A percentile compares a stretch with the other conserved stretches of the same genome.
These are phyloP conservation scores for Jaltomata sinuosa DNA, from an alignment of 257 asterid species.

Conservation along the genomic window DNA sequence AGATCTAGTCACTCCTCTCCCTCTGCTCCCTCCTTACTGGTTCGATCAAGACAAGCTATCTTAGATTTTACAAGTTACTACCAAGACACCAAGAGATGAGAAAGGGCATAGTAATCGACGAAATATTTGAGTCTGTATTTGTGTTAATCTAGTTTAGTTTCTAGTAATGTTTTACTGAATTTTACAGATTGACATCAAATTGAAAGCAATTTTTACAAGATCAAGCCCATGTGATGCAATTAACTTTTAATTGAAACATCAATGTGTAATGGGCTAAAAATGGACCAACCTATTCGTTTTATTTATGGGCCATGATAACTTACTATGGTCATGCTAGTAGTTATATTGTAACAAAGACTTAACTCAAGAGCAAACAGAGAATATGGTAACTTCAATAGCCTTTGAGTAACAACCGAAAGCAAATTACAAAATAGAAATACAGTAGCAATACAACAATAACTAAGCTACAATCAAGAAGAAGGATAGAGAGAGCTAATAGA, in stretches of 20 bases:
- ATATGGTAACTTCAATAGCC: too few relatives aligned
- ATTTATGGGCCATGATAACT: not conserved
- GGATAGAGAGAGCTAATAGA: too few relatives aligned
- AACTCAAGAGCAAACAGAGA: too few relatives aligned
- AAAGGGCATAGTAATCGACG: not conserved
- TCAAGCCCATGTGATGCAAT: not conserved
- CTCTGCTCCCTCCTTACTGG: too few relatives aligned
- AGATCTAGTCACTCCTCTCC: too few relatives aligned
- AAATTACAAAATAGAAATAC: too few relatives aligned
- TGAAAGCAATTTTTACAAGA: not conserved
- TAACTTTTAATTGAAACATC: not conserved
- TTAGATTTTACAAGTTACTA: too few relatives aligned
- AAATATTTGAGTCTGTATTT: not conserved
- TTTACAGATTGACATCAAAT: not conserved
- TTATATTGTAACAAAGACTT: too few relatives aligned
- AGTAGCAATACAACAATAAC: too few relatives aligned
- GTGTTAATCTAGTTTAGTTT: not conserved
- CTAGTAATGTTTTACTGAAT: not conserved
- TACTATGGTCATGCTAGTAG: not conserved
- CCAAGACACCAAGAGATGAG: not conserved
- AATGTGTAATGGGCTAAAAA: not conserved
- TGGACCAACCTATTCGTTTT: not conserved
- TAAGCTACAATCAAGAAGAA: too few relatives aligned
- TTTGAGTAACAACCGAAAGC: too few relatives aligned
- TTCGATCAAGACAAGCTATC: too few relatives aligned